Evolutionary conservation across 768 basidiomycete genomes (phyloP).

Genomic region (Collybiopsis luxurians): DNA sequence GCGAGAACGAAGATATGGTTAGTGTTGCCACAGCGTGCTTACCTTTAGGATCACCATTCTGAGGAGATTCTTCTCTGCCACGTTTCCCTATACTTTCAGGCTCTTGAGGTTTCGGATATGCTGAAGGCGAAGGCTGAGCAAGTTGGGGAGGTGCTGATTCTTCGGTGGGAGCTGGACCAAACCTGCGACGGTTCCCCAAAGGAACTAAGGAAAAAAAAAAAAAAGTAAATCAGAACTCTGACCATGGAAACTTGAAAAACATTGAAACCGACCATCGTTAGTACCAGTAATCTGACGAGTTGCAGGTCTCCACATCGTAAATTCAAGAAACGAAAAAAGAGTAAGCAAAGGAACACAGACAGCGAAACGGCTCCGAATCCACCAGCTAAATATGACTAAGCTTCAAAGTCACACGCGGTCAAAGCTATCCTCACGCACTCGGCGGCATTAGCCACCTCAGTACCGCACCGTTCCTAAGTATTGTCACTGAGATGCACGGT

Average conservation of each 20-base stretch:
- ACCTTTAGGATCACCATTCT: constrained; percentile 67
- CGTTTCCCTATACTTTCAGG: constrained; percentile 58
- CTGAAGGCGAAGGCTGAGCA: constrained; percentile 84
- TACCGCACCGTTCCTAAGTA: too few species aligned
- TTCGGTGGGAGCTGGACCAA: constrained; percentile 84
- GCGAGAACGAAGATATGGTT: constrained; percentile 24
- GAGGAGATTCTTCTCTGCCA: constrained; percentile 67
- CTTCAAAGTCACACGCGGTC: background rate
- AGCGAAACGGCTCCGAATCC: background rate
- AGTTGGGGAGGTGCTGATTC: constrained; percentile 81
- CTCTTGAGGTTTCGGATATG: constrained; percentile 66
- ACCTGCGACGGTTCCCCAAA: constrained; percentile 84
- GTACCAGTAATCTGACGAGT: constrained; percentile 90
- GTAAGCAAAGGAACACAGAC: constrained; percentile 5
- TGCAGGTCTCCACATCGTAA: constrained; percentile 82
- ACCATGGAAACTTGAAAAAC: constrained; percentile 6
- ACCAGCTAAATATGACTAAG: background rate
- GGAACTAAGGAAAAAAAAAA: constrained; percentile 50
- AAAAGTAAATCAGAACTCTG: constrained; percentile 4
- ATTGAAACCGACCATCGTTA: constrained; percentile 74
- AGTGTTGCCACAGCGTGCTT: constrained; percentile 46
- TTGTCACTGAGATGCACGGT: too few species aligned
- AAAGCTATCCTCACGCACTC: too few species aligned
- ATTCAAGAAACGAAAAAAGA: constrained; percentile 31
- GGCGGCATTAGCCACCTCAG: background rate